phyloP scores from a whole-genome alignment of 768 basidiomycete species.

The Lactarius evosmus region DNA sequence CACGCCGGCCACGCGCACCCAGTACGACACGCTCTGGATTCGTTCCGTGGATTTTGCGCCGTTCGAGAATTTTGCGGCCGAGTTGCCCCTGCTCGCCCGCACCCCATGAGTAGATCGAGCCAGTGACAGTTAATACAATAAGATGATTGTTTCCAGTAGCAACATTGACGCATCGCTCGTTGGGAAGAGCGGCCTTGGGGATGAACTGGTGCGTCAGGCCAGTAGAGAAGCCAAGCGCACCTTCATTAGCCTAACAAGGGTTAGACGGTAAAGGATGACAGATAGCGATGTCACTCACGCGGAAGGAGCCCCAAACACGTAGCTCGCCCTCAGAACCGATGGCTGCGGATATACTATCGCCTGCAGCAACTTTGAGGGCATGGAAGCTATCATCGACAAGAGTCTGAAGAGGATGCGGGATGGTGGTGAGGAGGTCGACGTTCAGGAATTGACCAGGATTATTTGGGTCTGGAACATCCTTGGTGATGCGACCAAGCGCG shows the following conservation, averaged over 20 bases:
- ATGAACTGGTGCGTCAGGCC: constrained; percentile 63
- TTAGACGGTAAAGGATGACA: constrained; percentile 10
- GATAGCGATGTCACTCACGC: constrained; percentile 49
- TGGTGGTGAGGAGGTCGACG: constrained; percentile 47
- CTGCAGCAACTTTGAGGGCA: constrained; percentile 76
- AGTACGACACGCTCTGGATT: constrained; percentile 82
- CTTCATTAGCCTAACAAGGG: constrained; percentile 59
- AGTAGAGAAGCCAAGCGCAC: constrained; percentile 78
- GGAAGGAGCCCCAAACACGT: constrained; percentile 86
- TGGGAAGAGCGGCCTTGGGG: constrained; percentile 57
- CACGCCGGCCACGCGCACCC: constrained; percentile 60
- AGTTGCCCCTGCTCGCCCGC: constrained; percentile 89
- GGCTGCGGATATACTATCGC: constrained; percentile 87
- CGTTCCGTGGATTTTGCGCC: constrained; percentile 86
- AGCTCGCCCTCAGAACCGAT: constrained; percentile 76
- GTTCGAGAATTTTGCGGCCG: constrained; percentile 84
- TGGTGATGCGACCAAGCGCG: constrained; percentile 77
- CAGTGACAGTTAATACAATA: constrained; percentile 82
- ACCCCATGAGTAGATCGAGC: constrained; percentile 86
- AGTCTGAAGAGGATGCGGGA: constrained; percentile 64
- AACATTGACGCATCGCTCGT: constrained; percentile 69
- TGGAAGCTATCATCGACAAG: constrained; percentile 79
- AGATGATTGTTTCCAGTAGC: constrained; percentile 88
- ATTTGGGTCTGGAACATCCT: constrained; percentile 54
- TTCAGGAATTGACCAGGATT: constrained; percentile 57